A percentile compares a stretch with the other conserved stretches of the same genome.
Evolutionary conservation across 2,329 filamentous ascomycete genomes (phyloP).

Genomic region (Pseudopithomyces maydicus): DNA sequence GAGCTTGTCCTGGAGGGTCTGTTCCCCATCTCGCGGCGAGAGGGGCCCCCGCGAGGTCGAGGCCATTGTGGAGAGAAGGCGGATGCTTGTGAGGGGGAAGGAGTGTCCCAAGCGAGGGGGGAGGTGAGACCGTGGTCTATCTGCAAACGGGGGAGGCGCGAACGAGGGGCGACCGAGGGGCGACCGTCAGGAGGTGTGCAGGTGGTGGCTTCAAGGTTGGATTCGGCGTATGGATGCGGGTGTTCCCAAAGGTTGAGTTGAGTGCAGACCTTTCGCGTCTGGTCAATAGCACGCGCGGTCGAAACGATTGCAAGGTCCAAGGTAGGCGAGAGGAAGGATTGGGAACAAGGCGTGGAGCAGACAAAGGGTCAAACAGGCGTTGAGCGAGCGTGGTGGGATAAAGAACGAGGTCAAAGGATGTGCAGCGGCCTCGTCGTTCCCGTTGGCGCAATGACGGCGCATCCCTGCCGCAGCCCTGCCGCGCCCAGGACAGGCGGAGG

Average conservation of each 20-base stretch:
- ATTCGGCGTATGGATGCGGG: too few relatives aligned
- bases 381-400: constrained; percentile 9
- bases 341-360: constrained; percentile 2
- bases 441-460: constrained; percentile 4
- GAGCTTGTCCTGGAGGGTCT: constrained; percentile 37
- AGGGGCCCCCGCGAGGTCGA: constrained; percentile 17
- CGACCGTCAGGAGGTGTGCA: too few relatives aligned
- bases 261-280: neutral
- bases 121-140: neutral
- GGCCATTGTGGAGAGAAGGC: constrained; percentile 26
- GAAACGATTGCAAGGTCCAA: neutral
- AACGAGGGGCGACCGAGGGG: neutral
- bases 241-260: neutral
- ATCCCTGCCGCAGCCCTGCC: constrained; percentile 1
- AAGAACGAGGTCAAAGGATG: constrained; percentile 6
- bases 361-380: constrained; percentile 6
- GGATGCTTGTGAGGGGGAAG: neutral
- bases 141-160: constrained; percentile 6
- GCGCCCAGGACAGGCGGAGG: neutral
- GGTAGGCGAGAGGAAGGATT: neutral
- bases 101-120: constrained; percentile 5
- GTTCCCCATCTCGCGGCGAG: constrained; percentile 32
- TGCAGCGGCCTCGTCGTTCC: constrained; percentile 1
- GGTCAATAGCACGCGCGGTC: constrained; percentile 2
- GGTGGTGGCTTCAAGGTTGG: too few relatives aligned